Evolutionary conservation across 2,329 filamentous ascomycete species (phyloP).

Genomic region (Hansfordia pulvinata): DNA sequence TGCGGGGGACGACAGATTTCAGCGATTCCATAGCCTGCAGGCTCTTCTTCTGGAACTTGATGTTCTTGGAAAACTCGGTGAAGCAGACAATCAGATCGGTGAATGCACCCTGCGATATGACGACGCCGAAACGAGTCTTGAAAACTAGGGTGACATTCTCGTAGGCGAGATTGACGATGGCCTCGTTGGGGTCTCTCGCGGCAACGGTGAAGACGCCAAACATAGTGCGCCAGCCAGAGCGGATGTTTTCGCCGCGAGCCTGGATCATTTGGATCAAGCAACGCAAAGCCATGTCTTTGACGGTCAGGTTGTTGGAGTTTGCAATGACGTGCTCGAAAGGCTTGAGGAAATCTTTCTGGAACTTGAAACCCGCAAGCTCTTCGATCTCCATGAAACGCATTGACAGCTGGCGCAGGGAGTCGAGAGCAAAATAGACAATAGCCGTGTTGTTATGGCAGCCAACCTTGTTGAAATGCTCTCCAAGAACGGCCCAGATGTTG

Average conservation of each 20-base stretch:
- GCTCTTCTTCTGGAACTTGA: slow-evolving; percentile 97
- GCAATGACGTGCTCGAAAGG: slow-evolving; percentile 96
- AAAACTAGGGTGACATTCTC: slow-evolving; percentile 96
- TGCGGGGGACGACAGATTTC: slow-evolving; percentile 84
- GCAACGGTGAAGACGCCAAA: slow-evolving; percentile 97
- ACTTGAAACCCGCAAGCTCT: slow-evolving; percentile 96
- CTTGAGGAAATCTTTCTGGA: slow-evolving; percentile 98
- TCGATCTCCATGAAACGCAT: slow-evolving; percentile 99
- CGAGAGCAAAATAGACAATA: slow-evolving; percentile 93
- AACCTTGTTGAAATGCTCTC: slow-evolving; percentile 95
- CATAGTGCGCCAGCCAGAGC: slow-evolving; percentile 98
- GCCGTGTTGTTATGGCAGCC: slow-evolving; percentile 93
- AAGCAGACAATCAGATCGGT: slow-evolving; percentile 92
- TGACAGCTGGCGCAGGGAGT: slow-evolving; percentile 86
- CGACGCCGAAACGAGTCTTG: slow-evolving; percentile 86
- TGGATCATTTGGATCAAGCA: slow-evolving; percentile 99
- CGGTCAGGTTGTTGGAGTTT: slow-evolving; percentile 78
- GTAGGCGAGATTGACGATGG: slow-evolving; percentile 91
- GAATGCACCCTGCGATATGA: slow-evolving; percentile 93
- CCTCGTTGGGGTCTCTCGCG: slow-evolving; percentile 83
- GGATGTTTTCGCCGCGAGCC: slow-evolving; percentile 88
- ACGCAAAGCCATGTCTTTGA: slow-evolving; percentile 94
- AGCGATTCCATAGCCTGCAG: slow-evolving; percentile 89
- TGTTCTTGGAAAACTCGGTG: slow-evolving; percentile 97
- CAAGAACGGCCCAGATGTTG: slow-evolving; percentile 94